A percentile compares a stretch with the other conserved stretches of the same genome.
Conservation (phyloP, 371 early-diverging fungal genomes). For the Mortierella polycephala region DNA sequence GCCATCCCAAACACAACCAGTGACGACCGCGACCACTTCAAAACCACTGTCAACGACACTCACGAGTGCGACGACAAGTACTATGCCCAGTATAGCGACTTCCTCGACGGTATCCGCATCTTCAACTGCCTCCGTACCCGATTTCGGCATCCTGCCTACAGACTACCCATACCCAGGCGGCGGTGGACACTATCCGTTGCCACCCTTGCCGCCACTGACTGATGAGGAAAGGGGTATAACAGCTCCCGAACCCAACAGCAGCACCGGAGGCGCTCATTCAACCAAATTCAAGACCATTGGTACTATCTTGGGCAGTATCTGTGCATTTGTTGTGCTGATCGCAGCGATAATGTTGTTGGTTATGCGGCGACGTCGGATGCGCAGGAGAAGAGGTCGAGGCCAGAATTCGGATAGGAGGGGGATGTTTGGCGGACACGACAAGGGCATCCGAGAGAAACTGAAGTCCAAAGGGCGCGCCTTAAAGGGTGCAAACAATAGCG, state of each 20-base stretch:
- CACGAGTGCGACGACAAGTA: no score
- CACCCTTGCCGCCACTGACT: no score
- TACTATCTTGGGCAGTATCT: slow-evolving; percentile 13
- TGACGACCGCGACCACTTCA: no score
- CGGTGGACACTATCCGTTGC: no score
- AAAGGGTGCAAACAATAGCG: slow-evolving; percentile 15
- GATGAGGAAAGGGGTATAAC: neutral
- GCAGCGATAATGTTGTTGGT: slow-evolving; percentile 17
- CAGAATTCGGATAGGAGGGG: neutral
- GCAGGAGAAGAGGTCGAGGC: neutral
- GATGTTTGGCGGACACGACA: neutral
- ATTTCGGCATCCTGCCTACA: no score
- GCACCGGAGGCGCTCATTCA: neutral
- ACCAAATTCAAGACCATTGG: neutral
- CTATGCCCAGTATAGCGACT: no score
- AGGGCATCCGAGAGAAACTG: neutral
- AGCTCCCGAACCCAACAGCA: neutral
- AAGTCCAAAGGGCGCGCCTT: neutral
- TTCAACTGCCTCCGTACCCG: no score
- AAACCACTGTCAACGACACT: no score
- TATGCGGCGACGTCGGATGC: slow-evolving; percentile 14
- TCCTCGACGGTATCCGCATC: no score
- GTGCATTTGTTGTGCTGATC: slow-evolving; percentile 14
- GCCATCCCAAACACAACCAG: neutral
- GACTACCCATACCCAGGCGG: no score